Evolutionary conservation across 208 protist species (phyloP).

Genomic region (Angomonas deanei): DNA sequence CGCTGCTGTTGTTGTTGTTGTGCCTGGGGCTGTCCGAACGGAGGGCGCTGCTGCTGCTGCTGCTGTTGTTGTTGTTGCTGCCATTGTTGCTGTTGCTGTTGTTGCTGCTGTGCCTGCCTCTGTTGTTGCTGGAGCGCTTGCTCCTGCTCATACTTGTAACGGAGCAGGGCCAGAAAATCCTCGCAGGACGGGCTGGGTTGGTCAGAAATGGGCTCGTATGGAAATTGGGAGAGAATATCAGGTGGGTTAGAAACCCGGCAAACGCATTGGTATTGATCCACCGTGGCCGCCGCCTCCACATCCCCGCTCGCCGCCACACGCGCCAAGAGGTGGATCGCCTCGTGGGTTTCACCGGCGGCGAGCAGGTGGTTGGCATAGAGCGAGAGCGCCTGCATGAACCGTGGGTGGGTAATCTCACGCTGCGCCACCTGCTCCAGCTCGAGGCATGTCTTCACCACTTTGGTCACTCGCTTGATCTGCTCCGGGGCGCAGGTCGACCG

Average conservation of each 20-base stretch:
- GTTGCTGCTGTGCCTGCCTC: constrained; percentile 15
- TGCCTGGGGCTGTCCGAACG: neutral
- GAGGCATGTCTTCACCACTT: neutral
- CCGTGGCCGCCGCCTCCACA: constrained; percentile 39
- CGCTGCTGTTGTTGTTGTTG: neutral
- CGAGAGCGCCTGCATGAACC: constrained; percentile 53
- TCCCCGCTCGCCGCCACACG: constrained; percentile 57
- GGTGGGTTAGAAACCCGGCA: constrained; percentile 15
- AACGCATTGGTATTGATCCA: constrained; percentile 59
- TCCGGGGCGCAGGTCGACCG: too few relatives aligned
- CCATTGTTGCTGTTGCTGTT: neutral
- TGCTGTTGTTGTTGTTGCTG: neutral
- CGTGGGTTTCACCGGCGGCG: constrained; percentile 28
- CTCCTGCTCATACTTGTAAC: constrained; percentile 17
- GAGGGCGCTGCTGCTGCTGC: neutral
- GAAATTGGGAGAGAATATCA: constrained; percentile 3
- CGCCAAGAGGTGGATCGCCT: constrained; percentile 43
- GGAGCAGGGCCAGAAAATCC: constrained; percentile 28
- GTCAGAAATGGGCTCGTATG: constrained; percentile 51
- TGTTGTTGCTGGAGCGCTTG: constrained; percentile 34
- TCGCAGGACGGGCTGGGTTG: constrained; percentile 38
- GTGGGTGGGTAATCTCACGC: constrained; percentile 24
- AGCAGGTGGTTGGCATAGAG: constrained; percentile 47
- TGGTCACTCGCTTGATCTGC: constrained; percentile 20
- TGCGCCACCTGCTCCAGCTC: constrained; percentile 66